Conservation (phyloP, 148 eudicot species). For the Rhododendron griersonianum region DNA sequence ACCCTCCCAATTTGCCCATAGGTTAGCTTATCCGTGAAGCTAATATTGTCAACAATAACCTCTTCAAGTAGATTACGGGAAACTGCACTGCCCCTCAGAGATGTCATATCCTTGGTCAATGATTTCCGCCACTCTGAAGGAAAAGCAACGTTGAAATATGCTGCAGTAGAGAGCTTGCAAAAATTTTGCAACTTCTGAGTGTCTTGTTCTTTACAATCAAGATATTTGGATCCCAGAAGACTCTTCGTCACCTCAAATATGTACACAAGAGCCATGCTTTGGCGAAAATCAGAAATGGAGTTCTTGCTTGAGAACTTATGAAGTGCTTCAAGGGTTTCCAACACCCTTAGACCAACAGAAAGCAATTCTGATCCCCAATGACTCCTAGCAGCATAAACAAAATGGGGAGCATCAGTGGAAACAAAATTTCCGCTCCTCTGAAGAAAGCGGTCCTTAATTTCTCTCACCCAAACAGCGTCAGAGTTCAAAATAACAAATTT, state of each 20-base stretch:
- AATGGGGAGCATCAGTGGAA: conserved; percentile 14
- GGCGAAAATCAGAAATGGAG: conserved; percentile 21
- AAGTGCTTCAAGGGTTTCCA: conserved; percentile 37
- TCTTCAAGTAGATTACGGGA: too few species aligned
- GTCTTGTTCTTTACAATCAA: too few species aligned
- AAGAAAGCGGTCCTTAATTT: conserved; percentile 18
- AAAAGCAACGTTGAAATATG: too few species aligned
- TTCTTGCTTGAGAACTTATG: conserved; percentile 10
- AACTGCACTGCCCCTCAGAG: too few species aligned
- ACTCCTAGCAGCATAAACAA: conserved; percentile 22
- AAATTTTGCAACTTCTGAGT: too few species aligned
- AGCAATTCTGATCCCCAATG: conserved; percentile 43
- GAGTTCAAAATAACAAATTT: conserved; percentile 32
- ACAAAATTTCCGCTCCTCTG: conserved; percentile 24
- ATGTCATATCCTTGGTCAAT: too few species aligned
- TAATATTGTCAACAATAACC: too few species aligned
- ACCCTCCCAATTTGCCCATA: too few species aligned
- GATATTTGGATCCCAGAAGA: too few species aligned
- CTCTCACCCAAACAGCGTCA: conserved; percentile 56
- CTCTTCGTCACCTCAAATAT: conserved; percentile 11
- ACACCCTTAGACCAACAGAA: conserved; percentile 38
- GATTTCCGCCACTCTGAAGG: too few species aligned
- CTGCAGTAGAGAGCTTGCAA: too few species aligned
- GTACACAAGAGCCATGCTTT: conserved; percentile 19
- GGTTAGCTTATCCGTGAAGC: too few species aligned